Percentiles rank a stretch among this genome's conserved stretches.
These are phyloP conservation scores for Tricholoma sp. DNA, from an alignment of 768 basidiomycete genomes.

Conservation along the genomic window DNA sequence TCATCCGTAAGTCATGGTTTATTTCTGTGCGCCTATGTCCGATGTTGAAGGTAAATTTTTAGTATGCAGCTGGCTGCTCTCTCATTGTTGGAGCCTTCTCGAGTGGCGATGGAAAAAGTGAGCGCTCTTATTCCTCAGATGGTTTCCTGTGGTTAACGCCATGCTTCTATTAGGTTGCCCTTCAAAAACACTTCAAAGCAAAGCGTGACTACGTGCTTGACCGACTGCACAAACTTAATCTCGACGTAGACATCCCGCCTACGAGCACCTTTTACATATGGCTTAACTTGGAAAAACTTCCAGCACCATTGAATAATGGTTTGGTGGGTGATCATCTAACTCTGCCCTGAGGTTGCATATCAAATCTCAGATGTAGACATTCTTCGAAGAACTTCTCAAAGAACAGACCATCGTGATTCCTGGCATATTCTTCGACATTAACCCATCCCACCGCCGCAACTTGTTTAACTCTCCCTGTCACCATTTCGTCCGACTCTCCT, in stretches of 20 bases:
- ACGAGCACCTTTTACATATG: slow-evolving; percentile 91
- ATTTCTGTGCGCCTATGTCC: background rate
- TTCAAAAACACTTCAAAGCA: slow-evolving; percentile 85
- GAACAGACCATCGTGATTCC: slow-evolving; percentile 89
- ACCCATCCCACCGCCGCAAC: slow-evolving; percentile 78
- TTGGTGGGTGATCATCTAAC: slow-evolving; percentile 39
- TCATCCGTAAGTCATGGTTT: slow-evolving; percentile 61
- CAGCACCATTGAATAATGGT: slow-evolving; percentile 82
- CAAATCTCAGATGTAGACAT: slow-evolving; percentile 46
- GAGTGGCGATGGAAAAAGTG: slow-evolving; percentile 67
- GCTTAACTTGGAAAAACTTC: slow-evolving; percentile 79
- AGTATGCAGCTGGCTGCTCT: slow-evolving; percentile 88
- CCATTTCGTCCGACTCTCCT: slow-evolving; percentile 83
- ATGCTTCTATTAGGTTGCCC: slow-evolving; percentile 46
- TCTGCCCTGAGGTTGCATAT: background rate
- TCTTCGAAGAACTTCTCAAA: slow-evolving; percentile 93
- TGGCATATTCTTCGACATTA: slow-evolving; percentile 87
- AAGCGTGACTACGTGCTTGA: slow-evolving; percentile 89
- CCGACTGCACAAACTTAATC: slow-evolving; percentile 71
- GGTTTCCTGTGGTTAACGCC: background rate
- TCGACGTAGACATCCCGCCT: slow-evolving; percentile 75
- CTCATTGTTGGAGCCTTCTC: slow-evolving; percentile 68
- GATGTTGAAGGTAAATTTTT: slow-evolving; percentile 1
- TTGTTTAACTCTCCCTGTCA: slow-evolving; percentile 88
- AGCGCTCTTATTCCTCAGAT: background rate